Conservation (phyloP, 306 rosid genomes). For the Gastrolobium villosum region DNA sequence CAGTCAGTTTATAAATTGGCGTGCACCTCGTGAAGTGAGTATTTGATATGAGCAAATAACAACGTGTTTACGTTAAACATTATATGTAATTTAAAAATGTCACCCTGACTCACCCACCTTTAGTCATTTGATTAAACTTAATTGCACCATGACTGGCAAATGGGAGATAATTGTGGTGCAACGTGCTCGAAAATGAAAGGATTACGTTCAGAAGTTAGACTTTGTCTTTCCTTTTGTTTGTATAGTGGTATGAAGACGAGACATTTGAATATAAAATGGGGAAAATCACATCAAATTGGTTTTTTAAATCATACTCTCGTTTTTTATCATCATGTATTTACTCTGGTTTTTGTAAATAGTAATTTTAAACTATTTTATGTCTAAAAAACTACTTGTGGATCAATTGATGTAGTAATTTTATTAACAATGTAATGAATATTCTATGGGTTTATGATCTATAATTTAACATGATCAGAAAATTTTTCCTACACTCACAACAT, state of each 20-base stretch:
- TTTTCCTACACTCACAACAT: too few species aligned
- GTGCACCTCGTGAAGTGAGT: too few species aligned
- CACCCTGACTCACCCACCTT: too few species aligned
- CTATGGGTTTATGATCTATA: too few species aligned
- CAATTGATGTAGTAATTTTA: neutral
- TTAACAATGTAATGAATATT: neutral
- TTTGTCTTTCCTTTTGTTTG: neutral
- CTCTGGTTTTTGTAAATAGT: too few species aligned
- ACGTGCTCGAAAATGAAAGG: neutral
- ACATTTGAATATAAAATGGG: neutral
- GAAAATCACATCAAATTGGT: neutral
- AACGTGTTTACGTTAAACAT: neutral
- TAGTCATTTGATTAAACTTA: neutral
- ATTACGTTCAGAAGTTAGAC: neutral
- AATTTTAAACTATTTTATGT: neutral
- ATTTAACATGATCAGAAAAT: too few species aligned
- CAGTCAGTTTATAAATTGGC: too few species aligned
- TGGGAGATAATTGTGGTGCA: neutral
- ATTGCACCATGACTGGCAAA: neutral
- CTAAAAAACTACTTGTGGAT: neutral
- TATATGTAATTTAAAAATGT: neutral
- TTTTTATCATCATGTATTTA: too few species aligned
- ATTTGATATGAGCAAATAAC: neutral
- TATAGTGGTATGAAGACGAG: slow-evolving; percentile 1
- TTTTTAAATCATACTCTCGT: too few species aligned